phyloP scores from a whole-genome alignment of 441 rosid genomes.

The Flueggea neowawraea region DNA sequence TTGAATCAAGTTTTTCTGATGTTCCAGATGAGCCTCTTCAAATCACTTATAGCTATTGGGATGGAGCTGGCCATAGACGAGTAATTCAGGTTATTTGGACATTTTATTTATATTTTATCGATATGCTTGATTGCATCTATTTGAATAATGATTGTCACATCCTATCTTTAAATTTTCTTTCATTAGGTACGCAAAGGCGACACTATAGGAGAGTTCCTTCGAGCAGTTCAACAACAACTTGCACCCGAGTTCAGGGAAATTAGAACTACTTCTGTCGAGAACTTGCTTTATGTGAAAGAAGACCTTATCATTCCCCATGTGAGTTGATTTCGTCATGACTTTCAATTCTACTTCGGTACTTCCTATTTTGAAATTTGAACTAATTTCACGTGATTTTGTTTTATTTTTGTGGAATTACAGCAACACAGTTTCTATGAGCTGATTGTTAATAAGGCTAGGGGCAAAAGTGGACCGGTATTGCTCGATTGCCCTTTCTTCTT shows the following conservation, averaged over 20 bases:
- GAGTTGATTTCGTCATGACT: conserved; percentile 28
- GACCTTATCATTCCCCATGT: conserved; percentile 98
- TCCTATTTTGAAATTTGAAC: conserved; percentile 13
- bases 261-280: conserved; percentile 90
- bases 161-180: background rate
- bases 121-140: conserved; percentile 4
- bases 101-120: conserved; percentile 1
- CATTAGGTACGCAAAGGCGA: conserved; percentile 86
- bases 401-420: conserved; percentile 42
- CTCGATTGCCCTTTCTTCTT: background rate
- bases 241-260: conserved; percentile 98
- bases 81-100: conserved; percentile 66
- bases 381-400: conserved; percentile 2
- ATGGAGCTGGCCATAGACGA: conserved; percentile 96
- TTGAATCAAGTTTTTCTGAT: conserved; percentile 12
- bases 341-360: background rate
- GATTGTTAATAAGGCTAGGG: conserved; percentile 91
- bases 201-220: conserved; percentile 77
- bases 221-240: conserved; percentile 93
- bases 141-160: background rate
- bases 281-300: conserved; percentile 93
- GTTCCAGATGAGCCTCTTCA: conserved; percentile 83
- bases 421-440: conserved; percentile 99
- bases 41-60: conserved; percentile 99
- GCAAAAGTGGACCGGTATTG: conserved; percentile 98